Evolutionary conservation across 1,139 yeast genomes (phyloP), one percentile per base, ranked within the genome.

Genomic region (Taphrina flavorubra): DNA sequence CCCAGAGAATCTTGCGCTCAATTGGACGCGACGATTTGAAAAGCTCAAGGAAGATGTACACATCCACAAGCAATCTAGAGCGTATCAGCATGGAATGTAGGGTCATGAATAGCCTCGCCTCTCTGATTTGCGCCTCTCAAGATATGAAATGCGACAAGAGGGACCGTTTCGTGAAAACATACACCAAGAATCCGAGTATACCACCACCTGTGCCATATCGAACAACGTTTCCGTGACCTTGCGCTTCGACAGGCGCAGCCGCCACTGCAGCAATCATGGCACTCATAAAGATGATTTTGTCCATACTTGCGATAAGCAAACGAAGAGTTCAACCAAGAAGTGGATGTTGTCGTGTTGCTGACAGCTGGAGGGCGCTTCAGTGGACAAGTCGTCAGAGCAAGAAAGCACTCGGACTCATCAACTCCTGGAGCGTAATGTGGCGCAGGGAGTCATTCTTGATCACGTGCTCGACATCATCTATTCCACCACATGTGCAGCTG

Each of bases 1-100:
- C 53, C 67, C 60, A 55, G 14, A 63, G 61, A 3, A 63, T 36
- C 56, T 63, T 63, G 55, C 59, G 67, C 51, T 56, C 59, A 2
- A 56, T 57, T 34, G 67, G 67, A 6, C 67, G 67, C 14, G 67
- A 63, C 13, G 67, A 63, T 16, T 63, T 63, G 67, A 63, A 63
- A 49, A 63, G 67, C 46, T 63, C 67, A 34, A 63, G 60, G 67
- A 63, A 63, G 67, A 63, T 63, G 67, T 63, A 63, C 14, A 63
- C 42, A 31, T 63, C 67, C 31, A 63, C 55, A 44, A 63, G 56
- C 46, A 63, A 34, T 34, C 60, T 53, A 42, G 13, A 44, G 18
- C 13, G 18, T 8, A 10, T 44, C 18, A 44, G 47, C 47, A 44
- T 25, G 31, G 31, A 25, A 25, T 25, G 31, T 4, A 25, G 31